Base-by-base conservation (phyloP, 306 rosid genomes). In the Vigna trinervia region DNA sequence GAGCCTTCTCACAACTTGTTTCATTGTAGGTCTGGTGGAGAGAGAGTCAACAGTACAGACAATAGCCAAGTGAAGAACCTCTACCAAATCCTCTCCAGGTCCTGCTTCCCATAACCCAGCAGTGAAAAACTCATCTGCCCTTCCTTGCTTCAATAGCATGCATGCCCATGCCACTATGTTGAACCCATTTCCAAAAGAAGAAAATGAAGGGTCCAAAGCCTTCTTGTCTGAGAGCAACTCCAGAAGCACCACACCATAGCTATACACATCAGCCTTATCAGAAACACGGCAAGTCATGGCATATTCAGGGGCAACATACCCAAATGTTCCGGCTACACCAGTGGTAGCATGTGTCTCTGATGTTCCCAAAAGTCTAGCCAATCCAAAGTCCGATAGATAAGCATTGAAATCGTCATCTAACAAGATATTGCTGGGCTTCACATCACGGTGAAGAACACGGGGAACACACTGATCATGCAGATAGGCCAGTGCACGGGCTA, bases 201-300 rank as follows among this genome's bases (percentile, higher is more conserved):
- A 94, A 74, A 94, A 94, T 2, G 98, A 94, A 48, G 97, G 98
- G 80, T 94, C 98, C 72, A 94, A 74, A 12, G 94, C 96, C 79
- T 94, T 94, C 88, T 94, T 94, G 85, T 94, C 98, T 0, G 98
- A 94, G 28, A 94, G 94, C 43, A 94, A 78, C 84, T 94, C 98
- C 0, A 94, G 89, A 73, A 94, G 98, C 74, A 94, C 98, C 64
- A 94, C 98, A n/a, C 98, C 98, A 13, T 94, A 94, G 81, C 98
- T 94, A 59, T 94, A 94, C 81, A 94, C 98, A 51, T 94, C 98
- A 13, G 97, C 96, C 80, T 94, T 94, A 4, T 94, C 98, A 1
- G 98, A 94, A 64, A 94, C 98, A 45, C 98, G 97, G 32, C 98
- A 94, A 0, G 98, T 94, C 98, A 94, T 91, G 63, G 97, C 97